These are phyloP conservation scores for Eutypa lata DNA, from an alignment of 2,329 filamentous ascomycete species.

Conservation along the genomic window DNA sequence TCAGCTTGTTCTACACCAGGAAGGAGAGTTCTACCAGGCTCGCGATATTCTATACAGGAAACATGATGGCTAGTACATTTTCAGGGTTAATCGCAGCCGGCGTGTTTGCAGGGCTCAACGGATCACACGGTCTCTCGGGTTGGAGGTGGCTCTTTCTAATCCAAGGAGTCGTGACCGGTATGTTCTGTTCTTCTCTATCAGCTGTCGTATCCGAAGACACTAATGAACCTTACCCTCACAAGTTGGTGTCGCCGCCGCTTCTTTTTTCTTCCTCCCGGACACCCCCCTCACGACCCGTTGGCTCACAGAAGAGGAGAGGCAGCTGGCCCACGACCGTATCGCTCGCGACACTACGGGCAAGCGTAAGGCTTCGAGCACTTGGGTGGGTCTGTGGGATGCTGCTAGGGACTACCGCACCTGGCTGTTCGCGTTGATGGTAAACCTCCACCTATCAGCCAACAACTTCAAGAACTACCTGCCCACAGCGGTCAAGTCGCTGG, in stretches of 20 bases:
- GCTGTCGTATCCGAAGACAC: neutral
- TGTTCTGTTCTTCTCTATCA: neutral
- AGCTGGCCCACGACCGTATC: conserved; percentile 38
- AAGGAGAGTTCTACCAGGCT: neutral
- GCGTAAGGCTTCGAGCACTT: conserved; percentile 29
- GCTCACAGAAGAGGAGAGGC: conserved; percentile 40
- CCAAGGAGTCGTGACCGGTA: conserved; percentile 13
- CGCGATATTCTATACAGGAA: conserved; percentile 12
- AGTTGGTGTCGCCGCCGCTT: conserved; percentile 14
- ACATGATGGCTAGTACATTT: conserved; percentile 30
- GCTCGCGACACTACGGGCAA: conserved; percentile 29
- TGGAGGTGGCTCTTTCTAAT: neutral
- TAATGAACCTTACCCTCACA: neutral
- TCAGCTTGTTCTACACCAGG: neutral
- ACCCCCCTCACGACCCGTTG: conserved; percentile 37
- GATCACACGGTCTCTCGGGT: neutral
- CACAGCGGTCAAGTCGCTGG: conserved; percentile 39
- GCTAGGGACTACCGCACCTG: conserved; percentile 40
- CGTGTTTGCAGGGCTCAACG: neutral
- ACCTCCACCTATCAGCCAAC: conserved; percentile 34
- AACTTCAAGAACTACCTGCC: conserved; percentile 27
- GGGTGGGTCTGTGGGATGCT: conserved; percentile 38
- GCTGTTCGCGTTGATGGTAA: conserved; percentile 43
- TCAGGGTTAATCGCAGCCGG: neutral
- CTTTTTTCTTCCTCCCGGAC: conserved; percentile 35